These are phyloP conservation scores for Populus hybrid DNA, from an alignment of 441 rosid species.

Conservation along the genomic window DNA sequence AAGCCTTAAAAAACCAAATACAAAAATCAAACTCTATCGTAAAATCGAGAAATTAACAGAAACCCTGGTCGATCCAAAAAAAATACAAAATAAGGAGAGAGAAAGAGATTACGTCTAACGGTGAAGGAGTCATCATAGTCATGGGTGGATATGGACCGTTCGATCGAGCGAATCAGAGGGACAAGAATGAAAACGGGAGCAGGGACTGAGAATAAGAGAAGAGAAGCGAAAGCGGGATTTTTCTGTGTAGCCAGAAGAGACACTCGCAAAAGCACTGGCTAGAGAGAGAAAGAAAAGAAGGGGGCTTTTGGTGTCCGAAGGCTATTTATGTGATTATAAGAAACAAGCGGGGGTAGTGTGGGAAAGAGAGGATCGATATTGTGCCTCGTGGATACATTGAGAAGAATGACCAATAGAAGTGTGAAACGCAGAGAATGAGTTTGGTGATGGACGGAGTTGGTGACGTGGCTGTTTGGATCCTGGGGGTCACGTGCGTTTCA, in stretches of 20 bases:
- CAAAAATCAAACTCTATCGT: conserved; percentile 8
- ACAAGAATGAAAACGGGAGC: conserved; percentile 18
- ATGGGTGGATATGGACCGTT: conserved; percentile 37
- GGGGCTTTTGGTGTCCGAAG: conserved; percentile 4
- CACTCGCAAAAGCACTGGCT: conserved; percentile 26
- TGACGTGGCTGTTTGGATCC: conserved; percentile 25
- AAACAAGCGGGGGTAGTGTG: not conserved
- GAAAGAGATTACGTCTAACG: conserved; percentile 57
- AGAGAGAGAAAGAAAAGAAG: not conserved
- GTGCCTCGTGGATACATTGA: not conserved
- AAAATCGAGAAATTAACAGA: too few species aligned
- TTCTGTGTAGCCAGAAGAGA: conserved; percentile 11
- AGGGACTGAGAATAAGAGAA: not conserved
- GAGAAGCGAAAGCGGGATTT: not conserved
- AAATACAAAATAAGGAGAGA: not conserved
- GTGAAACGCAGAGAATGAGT: conserved; percentile 2
- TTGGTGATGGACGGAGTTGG: not conserved
- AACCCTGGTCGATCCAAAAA: too few species aligned
- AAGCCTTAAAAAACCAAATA: conserved; percentile 29
- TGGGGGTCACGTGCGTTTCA: conserved; percentile 27
- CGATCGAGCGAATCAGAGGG: conserved; percentile 36
- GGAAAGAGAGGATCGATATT: not conserved
- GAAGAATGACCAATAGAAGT: conserved; percentile 12
- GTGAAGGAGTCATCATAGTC: conserved; percentile 88
- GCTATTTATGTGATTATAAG: conserved; percentile 16